Evolutionary conservation across 306 rosid species (phyloP).

Genomic region (Citrullus colocynthis): DNA sequence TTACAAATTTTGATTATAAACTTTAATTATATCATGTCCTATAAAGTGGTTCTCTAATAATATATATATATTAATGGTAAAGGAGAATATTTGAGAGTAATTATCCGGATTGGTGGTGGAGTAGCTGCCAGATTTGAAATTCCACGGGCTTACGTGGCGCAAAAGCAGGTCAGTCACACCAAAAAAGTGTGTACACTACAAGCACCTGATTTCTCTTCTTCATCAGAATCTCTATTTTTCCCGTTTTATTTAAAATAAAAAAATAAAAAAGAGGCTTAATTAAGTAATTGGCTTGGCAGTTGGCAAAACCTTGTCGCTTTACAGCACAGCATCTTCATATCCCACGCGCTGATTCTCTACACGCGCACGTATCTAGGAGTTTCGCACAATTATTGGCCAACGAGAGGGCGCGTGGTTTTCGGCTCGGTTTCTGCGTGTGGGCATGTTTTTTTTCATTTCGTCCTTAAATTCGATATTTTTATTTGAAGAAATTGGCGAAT

Average conservation of each 20-base stretch:
- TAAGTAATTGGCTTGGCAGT: slow-evolving; percentile 14
- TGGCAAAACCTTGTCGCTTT: slow-evolving; percentile 27
- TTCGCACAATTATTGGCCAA: neutral
- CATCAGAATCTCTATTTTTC: slow-evolving; percentile 5
- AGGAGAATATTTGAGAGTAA: neutral
- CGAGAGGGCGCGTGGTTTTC: neutral
- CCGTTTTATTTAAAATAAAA: neutral
- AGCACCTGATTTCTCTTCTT: slow-evolving; percentile 3
- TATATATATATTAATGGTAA: neutral
- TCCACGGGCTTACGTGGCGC: neutral
- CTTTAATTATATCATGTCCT: neutral
- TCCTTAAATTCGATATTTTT: neutral
- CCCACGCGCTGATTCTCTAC: neutral
- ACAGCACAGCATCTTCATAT: slow-evolving; percentile 18
- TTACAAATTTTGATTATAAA: neutral
- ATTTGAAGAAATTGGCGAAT: neutral
- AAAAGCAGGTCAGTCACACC: neutral
- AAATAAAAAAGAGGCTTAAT: neutral
- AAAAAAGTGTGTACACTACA: neutral
- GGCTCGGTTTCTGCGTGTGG: neutral
- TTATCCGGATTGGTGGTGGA: neutral
- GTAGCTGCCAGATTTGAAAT: neutral
- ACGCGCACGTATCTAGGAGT: neutral
- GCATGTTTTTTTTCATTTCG: neutral
- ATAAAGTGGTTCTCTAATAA: no score